Evolutionary conservation across 176 grass and related monocot genomes (phyloP), one percentile per base, ranked within the genome.

Genomic region (Avena insularis): DNA sequence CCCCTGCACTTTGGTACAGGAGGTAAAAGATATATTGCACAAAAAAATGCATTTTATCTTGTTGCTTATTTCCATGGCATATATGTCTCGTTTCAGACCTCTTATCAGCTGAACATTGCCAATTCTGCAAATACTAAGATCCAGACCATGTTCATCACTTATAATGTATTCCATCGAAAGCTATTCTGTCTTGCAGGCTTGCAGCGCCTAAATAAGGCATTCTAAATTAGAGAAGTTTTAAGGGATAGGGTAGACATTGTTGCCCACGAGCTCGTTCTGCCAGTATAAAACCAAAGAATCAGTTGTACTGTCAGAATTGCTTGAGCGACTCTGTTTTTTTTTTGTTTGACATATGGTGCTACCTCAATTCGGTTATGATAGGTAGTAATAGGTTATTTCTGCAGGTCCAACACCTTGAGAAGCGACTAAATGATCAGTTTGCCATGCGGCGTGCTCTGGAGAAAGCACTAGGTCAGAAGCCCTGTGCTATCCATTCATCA

Each of bases 351-450:
- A 36, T 63, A 65, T 59, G 63, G 31, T 47, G 19, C 8, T 43
- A 23, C 43, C 87, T 77, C 40, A 79, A 23, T 87, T 82, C 78
- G 5, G 33, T 21, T 71, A 75, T 51, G 25, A 14, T 61, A n/a
- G 19, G 69, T 25, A 80, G 69, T 25, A 80, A 40, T 5, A 56
- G 55, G 77, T 27, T 90, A 50, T 9, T 75, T 56, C 77, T 84
- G 45, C 90, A 99, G 97, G 91, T 99, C 48, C 94, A 93, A 47
- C 77, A 91, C 81, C 94, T 99, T 74, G 97, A 93, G 83, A 84
- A 93, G 87, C 75, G 91, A 85, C 87, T 98, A 4, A 87, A 93
- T 58, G 94, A 96, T 88, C 94, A 98, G 59, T 96, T 98, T 46
- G 45, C 86, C 20, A 71, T 96, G 64, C 92, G 89, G 16, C 65